Base-by-base conservation (phyloP, 306 rosid species). In the Quillaja saponaria region DNA sequence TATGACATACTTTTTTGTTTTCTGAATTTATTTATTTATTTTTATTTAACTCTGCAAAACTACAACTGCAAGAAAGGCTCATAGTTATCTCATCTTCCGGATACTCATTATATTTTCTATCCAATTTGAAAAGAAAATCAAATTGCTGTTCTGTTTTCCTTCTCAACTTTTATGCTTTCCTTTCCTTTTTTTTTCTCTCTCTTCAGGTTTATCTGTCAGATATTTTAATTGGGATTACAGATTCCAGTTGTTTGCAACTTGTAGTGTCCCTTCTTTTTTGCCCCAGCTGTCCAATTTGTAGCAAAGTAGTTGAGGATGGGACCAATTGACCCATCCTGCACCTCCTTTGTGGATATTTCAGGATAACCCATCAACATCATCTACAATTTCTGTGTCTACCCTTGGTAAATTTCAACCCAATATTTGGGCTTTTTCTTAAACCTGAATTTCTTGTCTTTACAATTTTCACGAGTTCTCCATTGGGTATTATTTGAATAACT, bases 261-360 rank as follows among this genome's bases (percentile, higher is more conserved):
- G 91, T 78, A 84, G 65, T 73, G 78, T 62, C 85, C 78, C 86
- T 41, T 73, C 86, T n/a, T n/a, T n/a, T n/a, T 82, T 83, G 85
- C 47, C 87, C 83, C 78, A 66, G 84, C 81, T 87, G 97, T 82
- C 82, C 56, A 67, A 80, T 75, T 58, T 78, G 79, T 63, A 48
- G 66, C 77, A 73, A 60, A 67, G 76, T 64, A 57, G 83, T 77
- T 82, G 85, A 73, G 25, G 85, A 85, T 87, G 96, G 96, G 96
- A 76, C 96, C 97, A 80, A 68, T 72, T 68, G 83, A 77, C 87
- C 91, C 84, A 68, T 90, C 75, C 56, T 72, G 64, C 71, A 55
- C 70, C 50, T 51, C 49, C 78, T 58, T 74, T 81, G 49, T 76
- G 76, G 62, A 40, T 40, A 69, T 76, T 73, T 85, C 84, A 80